phyloP scores from a whole-genome alignment of 2,329 filamentous ascomycete genomes.

The Nemania serpens region DNA sequence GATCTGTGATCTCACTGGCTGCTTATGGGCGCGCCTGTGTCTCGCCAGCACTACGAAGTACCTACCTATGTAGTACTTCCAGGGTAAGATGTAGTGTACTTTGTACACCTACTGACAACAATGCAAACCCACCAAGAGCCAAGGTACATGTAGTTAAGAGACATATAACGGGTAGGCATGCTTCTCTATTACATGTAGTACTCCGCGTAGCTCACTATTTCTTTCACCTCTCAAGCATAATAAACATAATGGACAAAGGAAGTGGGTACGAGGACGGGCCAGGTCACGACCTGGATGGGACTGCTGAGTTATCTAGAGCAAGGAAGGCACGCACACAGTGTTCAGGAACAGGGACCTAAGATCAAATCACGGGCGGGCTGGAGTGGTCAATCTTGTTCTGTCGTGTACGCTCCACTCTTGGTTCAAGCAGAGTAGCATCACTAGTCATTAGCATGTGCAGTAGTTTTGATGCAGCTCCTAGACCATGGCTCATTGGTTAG shows the following conservation, averaged over 20 bases:
- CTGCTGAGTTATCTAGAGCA: background rate
- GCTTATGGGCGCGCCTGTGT: slow-evolving; percentile 1
- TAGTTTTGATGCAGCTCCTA: slow-evolving; percentile 21
- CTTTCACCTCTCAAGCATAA: background rate
- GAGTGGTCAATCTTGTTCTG: slow-evolving; percentile 19
- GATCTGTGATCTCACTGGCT: slow-evolving; percentile 4
- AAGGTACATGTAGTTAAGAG: too few species aligned
- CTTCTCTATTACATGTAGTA: too few species aligned
- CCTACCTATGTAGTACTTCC: background rate
- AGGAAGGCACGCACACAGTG: slow-evolving; percentile 5
- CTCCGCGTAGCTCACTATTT: background rate
- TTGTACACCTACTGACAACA: too few species aligned
- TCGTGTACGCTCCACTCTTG: background rate
- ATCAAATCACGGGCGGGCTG: background rate
- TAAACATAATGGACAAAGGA: background rate
- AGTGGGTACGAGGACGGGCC: slow-evolving; percentile 1
- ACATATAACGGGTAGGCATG: background rate
- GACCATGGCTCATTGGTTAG: slow-evolving; percentile 15
- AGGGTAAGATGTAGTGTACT: too few species aligned
- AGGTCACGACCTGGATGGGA: background rate
- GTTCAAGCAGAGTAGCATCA: slow-evolving; percentile 21
- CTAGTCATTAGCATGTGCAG: slow-evolving; percentile 27
- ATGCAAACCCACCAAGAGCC: too few species aligned
- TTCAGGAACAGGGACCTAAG: background rate
- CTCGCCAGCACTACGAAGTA: background rate